Percentiles rank a stretch among this genome's conserved stretches.
These are phyloP conservation scores for Tricholoma saponaceum DNA, from an alignment of 768 basidiomycete genomes.

Conservation along the genomic window DNA sequence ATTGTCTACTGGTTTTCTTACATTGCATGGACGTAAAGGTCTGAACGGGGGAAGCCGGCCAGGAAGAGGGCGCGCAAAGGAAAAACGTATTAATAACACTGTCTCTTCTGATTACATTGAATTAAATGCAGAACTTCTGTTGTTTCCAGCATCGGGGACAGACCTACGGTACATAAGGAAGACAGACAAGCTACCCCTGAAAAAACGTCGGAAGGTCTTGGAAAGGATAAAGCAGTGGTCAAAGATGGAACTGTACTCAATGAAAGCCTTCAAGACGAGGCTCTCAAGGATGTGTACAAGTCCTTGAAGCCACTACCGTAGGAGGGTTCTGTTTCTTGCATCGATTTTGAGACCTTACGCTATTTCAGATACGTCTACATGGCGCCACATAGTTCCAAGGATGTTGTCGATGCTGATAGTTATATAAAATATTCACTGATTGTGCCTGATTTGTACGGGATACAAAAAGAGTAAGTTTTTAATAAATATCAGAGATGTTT, in stretches of 20 bases:
- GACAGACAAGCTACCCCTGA: not conserved
- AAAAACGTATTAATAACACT: not conserved
- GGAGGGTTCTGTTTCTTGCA: not conserved
- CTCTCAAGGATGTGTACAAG: not conserved
- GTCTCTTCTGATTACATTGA: not conserved
- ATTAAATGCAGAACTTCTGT: not conserved
- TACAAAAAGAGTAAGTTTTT: not conserved
- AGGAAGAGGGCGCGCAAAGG: not conserved
- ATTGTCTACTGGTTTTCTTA: not conserved
- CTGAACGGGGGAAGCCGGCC: not conserved
- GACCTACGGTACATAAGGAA: not conserved
- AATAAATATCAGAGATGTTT: not conserved
- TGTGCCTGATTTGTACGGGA: not conserved
- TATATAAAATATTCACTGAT: not conserved
- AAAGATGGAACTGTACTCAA: not conserved
- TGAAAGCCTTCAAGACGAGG: not conserved
- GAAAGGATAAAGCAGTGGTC: not conserved
- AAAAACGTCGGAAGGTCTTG: not conserved
- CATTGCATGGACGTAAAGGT: not conserved
- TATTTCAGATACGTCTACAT: not conserved
- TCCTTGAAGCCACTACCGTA: not conserved
- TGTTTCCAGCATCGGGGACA: not conserved
- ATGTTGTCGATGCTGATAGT: not conserved
- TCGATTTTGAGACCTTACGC: not conserved
- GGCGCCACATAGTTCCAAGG: not conserved